A percentile compares a stretch with the other conserved stretches of the same genome.
phyloP scores from a whole-genome alignment of 768 basidiomycete species.

The Amanita exitialis region DNA sequence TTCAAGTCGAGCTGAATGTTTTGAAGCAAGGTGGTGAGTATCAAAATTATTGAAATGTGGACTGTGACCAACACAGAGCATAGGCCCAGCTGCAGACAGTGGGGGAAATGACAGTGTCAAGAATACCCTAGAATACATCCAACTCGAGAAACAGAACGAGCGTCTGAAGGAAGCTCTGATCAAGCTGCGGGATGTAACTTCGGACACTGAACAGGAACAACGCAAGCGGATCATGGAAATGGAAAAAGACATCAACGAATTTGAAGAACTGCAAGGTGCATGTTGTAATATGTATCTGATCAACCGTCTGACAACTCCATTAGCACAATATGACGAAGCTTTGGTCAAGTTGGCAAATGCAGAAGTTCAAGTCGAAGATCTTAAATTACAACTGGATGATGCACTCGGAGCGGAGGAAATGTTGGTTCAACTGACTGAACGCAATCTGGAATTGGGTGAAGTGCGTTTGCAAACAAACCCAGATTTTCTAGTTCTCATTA shows the following conservation, averaged over 20 bases:
- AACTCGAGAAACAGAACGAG: constrained; percentile 96
- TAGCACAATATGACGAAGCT: constrained; percentile 73
- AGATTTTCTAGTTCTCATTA: neutral
- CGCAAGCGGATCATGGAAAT: constrained; percentile 74
- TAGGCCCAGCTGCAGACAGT: constrained; percentile 8
- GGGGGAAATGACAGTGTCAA: constrained; percentile 29
- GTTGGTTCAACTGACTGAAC: constrained; percentile 89
- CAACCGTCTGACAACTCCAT: neutral
- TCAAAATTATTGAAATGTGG: constrained; percentile 10
- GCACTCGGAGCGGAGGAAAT: constrained; percentile 94
- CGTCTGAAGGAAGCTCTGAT: constrained; percentile 90
- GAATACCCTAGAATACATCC: constrained; percentile 60
- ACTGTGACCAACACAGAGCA: constrained; percentile 7
- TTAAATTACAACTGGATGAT: constrained; percentile 91
- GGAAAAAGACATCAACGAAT: constrained; percentile 74
- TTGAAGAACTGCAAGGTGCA: constrained; percentile 75
- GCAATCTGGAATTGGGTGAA: constrained; percentile 87
- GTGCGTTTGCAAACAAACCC: constrained; percentile 25
- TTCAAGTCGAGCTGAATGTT: constrained; percentile 79
- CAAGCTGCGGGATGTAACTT: constrained; percentile 80
- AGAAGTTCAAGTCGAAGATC: constrained; percentile 85
- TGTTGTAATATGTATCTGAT: neutral
- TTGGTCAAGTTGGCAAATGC: constrained; percentile 80
- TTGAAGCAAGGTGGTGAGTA: constrained; percentile 45
- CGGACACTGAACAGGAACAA: constrained; percentile 82